Percentiles rank a stretch among this genome's conserved stretches.
These are phyloP conservation scores for Metschnikowia shivogae DNA, from an alignment of 805 yeast genomes.

Conservation along the genomic window DNA sequence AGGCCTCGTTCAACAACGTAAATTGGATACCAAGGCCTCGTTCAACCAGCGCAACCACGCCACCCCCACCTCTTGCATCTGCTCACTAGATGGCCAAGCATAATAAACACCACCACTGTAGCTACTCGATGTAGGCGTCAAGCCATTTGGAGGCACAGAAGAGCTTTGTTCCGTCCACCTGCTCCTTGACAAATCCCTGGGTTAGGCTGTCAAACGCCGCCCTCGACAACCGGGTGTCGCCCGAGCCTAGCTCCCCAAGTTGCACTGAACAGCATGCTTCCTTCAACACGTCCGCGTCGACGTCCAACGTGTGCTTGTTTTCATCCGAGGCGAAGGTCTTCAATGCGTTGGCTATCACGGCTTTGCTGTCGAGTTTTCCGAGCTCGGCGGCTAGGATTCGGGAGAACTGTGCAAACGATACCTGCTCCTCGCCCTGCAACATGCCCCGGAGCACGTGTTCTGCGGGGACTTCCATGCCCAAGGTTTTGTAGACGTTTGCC, in stretches of 20 bases:
- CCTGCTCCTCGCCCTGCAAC: constrained; percentile 42
- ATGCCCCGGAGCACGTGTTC: constrained; percentile 45
- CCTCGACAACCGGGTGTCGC: constrained; percentile 39
- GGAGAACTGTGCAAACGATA: constrained; percentile 64
- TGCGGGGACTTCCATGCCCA: constrained; percentile 46
- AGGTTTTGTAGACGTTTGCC: constrained; percentile 45
- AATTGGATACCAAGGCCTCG: too few species aligned
- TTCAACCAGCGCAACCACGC: too few species aligned
- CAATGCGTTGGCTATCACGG: constrained; percentile 53
- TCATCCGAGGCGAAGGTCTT: constrained; percentile 44
- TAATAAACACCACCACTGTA: not conserved
- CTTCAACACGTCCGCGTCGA: constrained; percentile 48
- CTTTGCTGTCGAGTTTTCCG: constrained; percentile 48
- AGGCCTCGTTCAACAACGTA: too few species aligned
- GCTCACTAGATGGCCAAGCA: not conserved
- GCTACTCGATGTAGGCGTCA: constrained; percentile 43
- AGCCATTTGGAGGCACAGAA: constrained; percentile 65
- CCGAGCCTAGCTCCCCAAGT: constrained; percentile 44
- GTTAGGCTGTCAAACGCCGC: constrained; percentile 49
- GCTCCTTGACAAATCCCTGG: constrained; percentile 51
- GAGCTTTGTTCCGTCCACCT: constrained; percentile 51
- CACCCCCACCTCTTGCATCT: too few species aligned
- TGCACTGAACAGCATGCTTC: constrained; percentile 45
- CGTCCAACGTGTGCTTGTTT: constrained; percentile 32
- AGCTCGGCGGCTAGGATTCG: constrained; percentile 57